Conservation (phyloP, 805 yeast genomes). For the Scheffersomyces coipomensis region DNA sequence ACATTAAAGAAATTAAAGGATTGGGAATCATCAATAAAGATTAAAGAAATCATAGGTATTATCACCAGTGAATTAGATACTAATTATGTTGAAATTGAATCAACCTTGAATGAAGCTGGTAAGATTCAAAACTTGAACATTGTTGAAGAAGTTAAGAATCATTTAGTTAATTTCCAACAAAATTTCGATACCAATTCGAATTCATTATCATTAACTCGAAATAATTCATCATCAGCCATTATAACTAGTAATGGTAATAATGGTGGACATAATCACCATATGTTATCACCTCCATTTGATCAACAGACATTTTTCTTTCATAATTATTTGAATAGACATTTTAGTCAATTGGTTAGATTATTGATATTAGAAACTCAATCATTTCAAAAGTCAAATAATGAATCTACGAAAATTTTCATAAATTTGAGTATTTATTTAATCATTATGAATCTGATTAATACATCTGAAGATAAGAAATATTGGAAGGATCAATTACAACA, state of each 20-base stretch:
- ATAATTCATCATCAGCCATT: too few species aligned
- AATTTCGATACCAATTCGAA: background rate
- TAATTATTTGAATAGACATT: slow-evolving; percentile 4
- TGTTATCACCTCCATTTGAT: slow-evolving; percentile 1
- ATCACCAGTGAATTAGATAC: background rate
- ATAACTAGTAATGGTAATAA: background rate
- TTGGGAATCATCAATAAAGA: slow-evolving; percentile 10
- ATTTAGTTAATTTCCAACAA: background rate
- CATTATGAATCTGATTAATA: slow-evolving; percentile 13
- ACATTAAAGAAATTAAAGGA: slow-evolving; percentile 11
- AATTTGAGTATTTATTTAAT: slow-evolving; percentile 19
- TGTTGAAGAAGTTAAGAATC: slow-evolving; percentile 2
- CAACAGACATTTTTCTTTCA: slow-evolving; percentile 1
- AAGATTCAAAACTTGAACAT: slow-evolving; percentile 1
- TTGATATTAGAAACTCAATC: slow-evolving; percentile 12
- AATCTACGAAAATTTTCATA: slow-evolving; percentile 22
- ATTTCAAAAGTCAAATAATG: slow-evolving; percentile 20
- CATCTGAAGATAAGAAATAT: slow-evolving; percentile 15
- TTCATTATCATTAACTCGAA: background rate
- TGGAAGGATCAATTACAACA: slow-evolving; percentile 18
- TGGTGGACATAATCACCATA: background rate
- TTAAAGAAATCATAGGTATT: slow-evolving; percentile 11
- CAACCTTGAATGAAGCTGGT: background rate
- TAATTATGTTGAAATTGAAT: slow-evolving; percentile 1
- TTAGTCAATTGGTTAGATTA: slow-evolving; percentile 5